Evolutionary conservation across 805 yeast species (phyloP), one percentile per base, ranked within the genome.

Genomic region (Saccharomycopsis javanensis): DNA sequence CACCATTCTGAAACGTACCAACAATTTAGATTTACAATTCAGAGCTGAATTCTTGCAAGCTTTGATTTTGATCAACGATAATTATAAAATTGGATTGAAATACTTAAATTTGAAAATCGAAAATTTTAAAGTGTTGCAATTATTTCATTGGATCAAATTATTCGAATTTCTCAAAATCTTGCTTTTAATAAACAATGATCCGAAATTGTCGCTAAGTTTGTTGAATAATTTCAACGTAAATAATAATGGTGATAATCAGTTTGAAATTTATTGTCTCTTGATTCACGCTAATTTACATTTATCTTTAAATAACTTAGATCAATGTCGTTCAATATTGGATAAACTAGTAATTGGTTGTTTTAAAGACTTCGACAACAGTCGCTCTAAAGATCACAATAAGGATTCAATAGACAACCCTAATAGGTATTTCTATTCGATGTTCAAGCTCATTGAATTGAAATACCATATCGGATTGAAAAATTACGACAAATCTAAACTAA

Each of bases 31-130:
- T 18, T 23, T 58, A 18, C 61, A 60, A 27, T 60, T 58, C 50
- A 55, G 52, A 28, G 57, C 56, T 8, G 63, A 60, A 33, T 58
- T 30, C 46, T 46, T 58, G n/a, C 51, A 55, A 5, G 61, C 61
- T 3, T 13, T 16, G 6, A 23, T 56, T 2, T 46, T 60, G 31
- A 50, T 51, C 16, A 8, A n/a, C 20, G 59, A 51, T 28, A 57
- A 53, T 34, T 15, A 56, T 15, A 50, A 35, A 11, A 27, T 59
- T n/a, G 60, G 55, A 2, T 37, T 52, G 18, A 56, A 55, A 16
- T 60, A 60, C 37, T 25, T 60, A 5, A 54, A 55, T 15, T 30
- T 50, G 6, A 58, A 58, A 28, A 58, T 58, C 13, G 55, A 38
- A n/a, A 55, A 53, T 42, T 58, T 60, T 27, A 54, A 34, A 37